Evolutionary conservation across 345 rosid species (phyloP), one percentile per base, ranked within the genome.

Genomic region (Linum trigynum): DNA sequence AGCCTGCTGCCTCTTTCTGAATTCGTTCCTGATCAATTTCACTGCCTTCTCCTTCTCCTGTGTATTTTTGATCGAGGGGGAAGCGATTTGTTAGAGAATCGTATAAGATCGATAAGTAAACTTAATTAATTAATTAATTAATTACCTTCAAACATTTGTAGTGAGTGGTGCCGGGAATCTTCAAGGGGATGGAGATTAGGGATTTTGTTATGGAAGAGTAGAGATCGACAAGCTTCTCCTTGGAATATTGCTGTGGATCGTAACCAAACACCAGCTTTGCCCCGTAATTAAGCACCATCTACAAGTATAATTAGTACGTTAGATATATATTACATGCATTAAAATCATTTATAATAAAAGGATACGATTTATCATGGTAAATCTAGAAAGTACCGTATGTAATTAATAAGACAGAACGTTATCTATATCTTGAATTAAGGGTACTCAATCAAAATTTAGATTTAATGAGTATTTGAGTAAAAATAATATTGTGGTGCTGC

Each of bases 81-180:
- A 6, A 6, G 4, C n/a, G 16, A 12, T 23, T 55, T 55, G 5
- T 55, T 15, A 23, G 14, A 55, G 12, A 55, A 11, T 6, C 16
- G 15, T 11, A 12, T 55, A 12, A 5, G 15, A 3, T 5, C 16
- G 15, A 11, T 5, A 4, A 7, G 4, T 12, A 55, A 11, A 40
- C 35, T 23, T 23, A 7, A 3, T 58, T 35, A 32, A 3, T 0
- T 2, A n/a, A n/a, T n/a, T n/a, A n/a, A n/a, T n/a, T n/a, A n/a
- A n/a, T 65, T 70, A 78, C 82, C 82, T 78, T 65, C 38, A 78
- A 53, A 67, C 82, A 75, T 39, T 71, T 76, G 43, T 78, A 62
- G 57, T 67, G 75, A 1, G 71, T 55, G 1, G 82, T 81, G 38
- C 82, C 80, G 23, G 78, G 80, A 10, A 78, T 40, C 40, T 81